A percentile compares a stretch with the other conserved stretches of the same genome.
These are phyloP conservation scores for Saccharomycopsis fibuligera DNA, from an alignment of 805 yeast species.

Conservation along the genomic window DNA sequence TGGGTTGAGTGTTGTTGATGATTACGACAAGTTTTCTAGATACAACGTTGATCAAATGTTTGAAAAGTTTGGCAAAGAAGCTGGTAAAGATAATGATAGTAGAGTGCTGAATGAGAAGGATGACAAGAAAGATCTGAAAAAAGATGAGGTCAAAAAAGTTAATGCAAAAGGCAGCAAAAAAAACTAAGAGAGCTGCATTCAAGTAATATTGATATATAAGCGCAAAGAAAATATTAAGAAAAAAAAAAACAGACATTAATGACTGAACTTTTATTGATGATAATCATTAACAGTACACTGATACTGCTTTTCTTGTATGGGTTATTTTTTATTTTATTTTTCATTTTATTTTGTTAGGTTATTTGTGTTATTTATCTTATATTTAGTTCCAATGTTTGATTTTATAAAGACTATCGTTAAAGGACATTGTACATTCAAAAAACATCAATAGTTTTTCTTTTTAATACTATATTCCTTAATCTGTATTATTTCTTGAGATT, in stretches of 20 bases:
- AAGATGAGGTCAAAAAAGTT: not conserved
- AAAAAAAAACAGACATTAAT: not conserved
- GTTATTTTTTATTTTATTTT: no score
- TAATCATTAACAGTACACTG: no score
- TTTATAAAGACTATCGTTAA: no score
- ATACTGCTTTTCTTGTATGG: no score
- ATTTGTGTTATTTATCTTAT: no score
- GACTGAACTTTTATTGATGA: no score
- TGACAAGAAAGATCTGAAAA: not conserved
- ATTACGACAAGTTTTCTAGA: conserved; percentile 54
- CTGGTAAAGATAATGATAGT: not conserved
- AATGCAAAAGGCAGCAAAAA: no score
- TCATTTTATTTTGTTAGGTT: not conserved
- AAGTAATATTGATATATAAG: no score
- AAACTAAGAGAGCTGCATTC: no score
- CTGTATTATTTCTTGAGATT: conserved; percentile 6
- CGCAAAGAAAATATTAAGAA: not conserved
- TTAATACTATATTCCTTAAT: conserved; percentile 9
- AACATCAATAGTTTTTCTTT: not conserved
- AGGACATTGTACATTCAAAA: no score
- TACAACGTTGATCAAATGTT: conserved; percentile 80
- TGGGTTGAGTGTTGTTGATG: conserved; percentile 78
- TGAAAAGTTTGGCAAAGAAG: conserved; percentile 26
- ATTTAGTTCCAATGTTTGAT: no score
- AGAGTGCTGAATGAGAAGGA: not conserved